Base-by-base conservation (phyloP, 129 eudicot genomes). In the Mikania micrantha region DNA sequence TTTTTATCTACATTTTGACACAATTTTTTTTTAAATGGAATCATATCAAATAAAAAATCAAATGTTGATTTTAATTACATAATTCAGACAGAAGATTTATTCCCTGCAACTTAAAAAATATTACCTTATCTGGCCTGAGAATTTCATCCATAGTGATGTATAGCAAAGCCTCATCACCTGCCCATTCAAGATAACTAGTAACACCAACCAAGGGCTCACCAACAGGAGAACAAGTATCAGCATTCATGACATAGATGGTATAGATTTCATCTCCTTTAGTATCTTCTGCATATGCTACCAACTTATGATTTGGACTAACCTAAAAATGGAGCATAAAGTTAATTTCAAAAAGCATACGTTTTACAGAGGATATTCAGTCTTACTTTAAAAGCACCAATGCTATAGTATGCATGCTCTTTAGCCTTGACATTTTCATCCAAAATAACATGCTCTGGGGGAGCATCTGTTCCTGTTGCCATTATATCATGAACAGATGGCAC, bases 281-380 rank as follows among this genome's bases (percentile, higher is more conserved):
- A 72, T 92, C 98, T 84, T 92, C 98, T 31, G 96, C 94, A 78
- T 86, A 92, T 64, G 96, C 98, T 32, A 92, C 86, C 69, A 92
- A 54, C 78, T 86, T 88, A 57, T 86, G 83, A 73, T 92, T 84
- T 67, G 91, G 96, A 69, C 96, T 88, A 63, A 80, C 90, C 97
- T 91, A 74, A 29, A 79, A 12, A 64, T 21, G 45, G 16, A 49
- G 16, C 71, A 39, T 60, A 29, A 12, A 13, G 63, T 39, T 32
- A n/a, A 36, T 27, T 44, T 27, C 11, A 31, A 27, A 62, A 25
- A 67, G 6, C 31, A 47, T 9, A 69, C 15, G 34, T 32, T 73
- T 21, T 25, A 60, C 54, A 67, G 61, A 29, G n/a, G 54, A 59
- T 74, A 31, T n/a, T 27, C 40, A 21, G 27, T 60, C 85, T 70